Conservation (phyloP, 805 yeast species). For the Saccharomycopsis javanensis region DNA sequence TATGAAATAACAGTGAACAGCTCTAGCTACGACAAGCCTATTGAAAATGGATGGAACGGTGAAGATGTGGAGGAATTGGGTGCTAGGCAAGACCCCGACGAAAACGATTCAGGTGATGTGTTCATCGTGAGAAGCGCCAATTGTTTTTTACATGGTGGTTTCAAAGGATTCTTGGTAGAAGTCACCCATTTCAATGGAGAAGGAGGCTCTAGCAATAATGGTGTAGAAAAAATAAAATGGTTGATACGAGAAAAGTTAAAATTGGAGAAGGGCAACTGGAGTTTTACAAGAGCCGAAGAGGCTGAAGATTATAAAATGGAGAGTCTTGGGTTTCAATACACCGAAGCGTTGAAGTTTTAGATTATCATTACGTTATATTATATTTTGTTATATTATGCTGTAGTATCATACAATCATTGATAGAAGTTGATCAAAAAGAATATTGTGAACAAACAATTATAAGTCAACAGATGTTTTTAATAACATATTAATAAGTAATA, state of each 20-base stretch:
- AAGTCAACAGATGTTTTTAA: no score
- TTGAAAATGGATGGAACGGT: slow-evolving; percentile 21
- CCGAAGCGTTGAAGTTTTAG: slow-evolving; percentile 10
- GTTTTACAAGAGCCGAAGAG: slow-evolving; percentile 27
- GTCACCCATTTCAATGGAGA: slow-evolving; percentile 22
- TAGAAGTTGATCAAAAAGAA: no score
- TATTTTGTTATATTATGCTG: no score
- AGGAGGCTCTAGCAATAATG: slow-evolving; percentile 3
- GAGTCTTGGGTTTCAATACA: slow-evolving; percentile 19
- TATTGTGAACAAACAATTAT: no score
- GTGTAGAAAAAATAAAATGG: slow-evolving; percentile 23
- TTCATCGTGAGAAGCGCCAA: slow-evolving; percentile 55
- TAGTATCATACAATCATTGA: no score
- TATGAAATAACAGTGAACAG: slow-evolving; percentile 38
- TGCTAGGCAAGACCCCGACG: not conserved
- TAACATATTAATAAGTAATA: no score
- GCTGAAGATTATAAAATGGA: slow-evolving; percentile 10
- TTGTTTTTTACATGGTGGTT: slow-evolving; percentile 63
- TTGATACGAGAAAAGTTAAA: slow-evolving; percentile 27
- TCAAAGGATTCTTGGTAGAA: slow-evolving; percentile 60
- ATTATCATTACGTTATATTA: no score
- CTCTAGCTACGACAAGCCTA: slow-evolving; percentile 6
- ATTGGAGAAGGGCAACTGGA: slow-evolving; percentile 28
- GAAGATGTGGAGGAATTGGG: not conserved
- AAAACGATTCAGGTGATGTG: not conserved